Percentiles rank a stretch among this genome's conserved stretches.
Evolutionary conservation across 345 rosid species (phyloP).

Genomic region (Syzygium grande): DNA sequence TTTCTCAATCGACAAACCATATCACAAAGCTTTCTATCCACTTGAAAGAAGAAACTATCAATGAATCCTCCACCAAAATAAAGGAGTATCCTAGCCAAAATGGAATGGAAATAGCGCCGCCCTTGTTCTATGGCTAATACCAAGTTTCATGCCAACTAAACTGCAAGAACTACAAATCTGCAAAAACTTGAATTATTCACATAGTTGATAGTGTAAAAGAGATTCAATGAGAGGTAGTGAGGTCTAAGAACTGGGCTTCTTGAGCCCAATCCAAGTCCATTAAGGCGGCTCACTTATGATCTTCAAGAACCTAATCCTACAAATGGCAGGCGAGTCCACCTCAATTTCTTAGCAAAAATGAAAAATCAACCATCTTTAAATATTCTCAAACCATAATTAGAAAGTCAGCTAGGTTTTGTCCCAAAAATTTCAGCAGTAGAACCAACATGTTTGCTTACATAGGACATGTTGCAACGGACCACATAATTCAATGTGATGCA

Average conservation of each 20-base stretch:
- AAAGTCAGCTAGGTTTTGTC: background rate
- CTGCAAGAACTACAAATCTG: background rate
- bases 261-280: background rate
- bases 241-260: background rate
- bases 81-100: background rate
- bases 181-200: background rate
- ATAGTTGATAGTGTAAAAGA: background rate
- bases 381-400: background rate
- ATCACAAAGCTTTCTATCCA: background rate
- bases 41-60: background rate
- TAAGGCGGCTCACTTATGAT: background rate
- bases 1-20: background rate
- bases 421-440: background rate
- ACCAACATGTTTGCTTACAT: background rate
- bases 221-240: background rate
- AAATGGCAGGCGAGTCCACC: background rate
- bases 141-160: background rate
- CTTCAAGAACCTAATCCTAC: background rate
- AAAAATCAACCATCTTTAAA: background rate
- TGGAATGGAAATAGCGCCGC: background rate
- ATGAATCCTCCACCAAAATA: background rate
- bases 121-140: background rate
- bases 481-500: background rate
- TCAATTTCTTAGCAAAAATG: background rate
- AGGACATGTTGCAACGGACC: accelerated